These are phyloP conservation scores for Suillus variegatus DNA, from an alignment of 768 basidiomycete species.

Conservation along the genomic window DNA sequence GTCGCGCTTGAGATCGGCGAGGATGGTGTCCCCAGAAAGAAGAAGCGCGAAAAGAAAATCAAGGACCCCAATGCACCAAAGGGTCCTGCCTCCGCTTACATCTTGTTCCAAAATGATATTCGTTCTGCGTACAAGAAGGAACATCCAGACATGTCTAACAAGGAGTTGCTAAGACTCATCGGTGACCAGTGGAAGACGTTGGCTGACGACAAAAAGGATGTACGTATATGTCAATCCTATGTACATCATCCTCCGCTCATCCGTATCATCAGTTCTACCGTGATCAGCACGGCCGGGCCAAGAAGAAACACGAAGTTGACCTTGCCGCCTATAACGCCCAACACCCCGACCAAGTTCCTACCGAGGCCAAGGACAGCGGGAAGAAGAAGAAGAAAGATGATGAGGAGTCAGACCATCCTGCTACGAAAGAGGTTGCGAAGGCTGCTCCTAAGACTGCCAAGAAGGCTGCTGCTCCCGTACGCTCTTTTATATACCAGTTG, in stretches of 20 bases:
- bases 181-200: slow-evolving; percentile 74
- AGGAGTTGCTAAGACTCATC: slow-evolving; percentile 73
- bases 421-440: slow-evolving; percentile 30
- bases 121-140: slow-evolving; percentile 69
- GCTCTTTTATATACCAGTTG: slow-evolving; percentile 14
- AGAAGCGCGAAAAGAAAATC: slow-evolving; percentile 53
- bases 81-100: slow-evolving; percentile 89
- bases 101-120: slow-evolving; percentile 92
- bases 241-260: slow-evolving; percentile 1
- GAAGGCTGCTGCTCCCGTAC: slow-evolving; percentile 24
- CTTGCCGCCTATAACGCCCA: slow-evolving; percentile 67
- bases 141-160: slow-evolving; percentile 65
- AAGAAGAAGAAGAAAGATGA: slow-evolving; percentile 10
- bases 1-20: slow-evolving; percentile 32
- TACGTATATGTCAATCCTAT: slow-evolving; percentile 36
- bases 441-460: slow-evolving; percentile 10
- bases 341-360: slow-evolving; percentile 48
- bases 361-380: slow-evolving; percentile 46
- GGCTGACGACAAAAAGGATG: slow-evolving; percentile 70
- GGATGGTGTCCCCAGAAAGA: slow-evolving; percentile 38
- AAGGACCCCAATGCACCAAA: slow-evolving; percentile 95
- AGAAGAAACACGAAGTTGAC: slow-evolving; percentile 61
- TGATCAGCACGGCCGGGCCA: slow-evolving; percentile 53
- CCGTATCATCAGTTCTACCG: slow-evolving; percentile 31
- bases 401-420: slow-evolving; percentile 29